Evolutionary conservation across 768 basidiomycete species (phyloP).

Genomic region (Dendrothele bispora): DNA sequence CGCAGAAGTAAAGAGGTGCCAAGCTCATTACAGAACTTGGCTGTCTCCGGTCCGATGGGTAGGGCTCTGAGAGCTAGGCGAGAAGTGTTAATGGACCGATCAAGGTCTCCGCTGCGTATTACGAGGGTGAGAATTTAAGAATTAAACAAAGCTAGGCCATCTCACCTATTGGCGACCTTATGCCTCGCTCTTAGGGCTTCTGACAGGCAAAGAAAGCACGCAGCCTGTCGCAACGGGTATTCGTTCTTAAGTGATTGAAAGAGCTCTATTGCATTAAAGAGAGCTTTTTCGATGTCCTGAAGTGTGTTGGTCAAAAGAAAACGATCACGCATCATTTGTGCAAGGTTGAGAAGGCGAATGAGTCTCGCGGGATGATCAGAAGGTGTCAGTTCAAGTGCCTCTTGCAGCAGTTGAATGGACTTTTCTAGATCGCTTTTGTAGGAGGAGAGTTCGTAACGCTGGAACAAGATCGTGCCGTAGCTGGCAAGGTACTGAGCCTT

Average conservation of each 20-base stretch:
- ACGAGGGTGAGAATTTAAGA: too few species aligned
- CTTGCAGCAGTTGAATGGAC: constrained; percentile 4
- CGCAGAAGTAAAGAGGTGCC: not conserved
- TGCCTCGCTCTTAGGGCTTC: not conserved
- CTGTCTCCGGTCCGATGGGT: not conserved
- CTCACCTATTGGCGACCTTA: too few species aligned
- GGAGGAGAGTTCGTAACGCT: constrained; percentile 5
- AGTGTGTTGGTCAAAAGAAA: not conserved
- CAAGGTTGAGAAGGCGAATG: not conserved
- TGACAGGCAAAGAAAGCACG: not conserved
- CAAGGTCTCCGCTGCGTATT: not conserved
- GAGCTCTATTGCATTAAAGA: too few species aligned
- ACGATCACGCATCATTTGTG: not conserved
- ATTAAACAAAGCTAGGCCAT: too few species aligned
- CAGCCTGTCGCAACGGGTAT: too few species aligned
- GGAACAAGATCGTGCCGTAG: constrained; percentile 7
- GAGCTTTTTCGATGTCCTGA: not conserved
- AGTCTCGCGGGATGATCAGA: constrained; percentile 11
- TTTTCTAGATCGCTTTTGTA: constrained; percentile 1
- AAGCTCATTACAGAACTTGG: not conserved
- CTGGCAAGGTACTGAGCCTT: constrained; percentile 9
- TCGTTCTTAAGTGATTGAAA: too few species aligned
- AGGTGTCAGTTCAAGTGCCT: constrained; percentile 13
- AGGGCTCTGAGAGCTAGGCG: not conserved
- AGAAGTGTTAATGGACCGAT: not conserved